Evolutionary conservation across 1,284 basidiomycete genomes (phyloP), one percentile per base, ranked within the genome.

Genomic region (Rhodotorula mucilaginosa): DNA sequence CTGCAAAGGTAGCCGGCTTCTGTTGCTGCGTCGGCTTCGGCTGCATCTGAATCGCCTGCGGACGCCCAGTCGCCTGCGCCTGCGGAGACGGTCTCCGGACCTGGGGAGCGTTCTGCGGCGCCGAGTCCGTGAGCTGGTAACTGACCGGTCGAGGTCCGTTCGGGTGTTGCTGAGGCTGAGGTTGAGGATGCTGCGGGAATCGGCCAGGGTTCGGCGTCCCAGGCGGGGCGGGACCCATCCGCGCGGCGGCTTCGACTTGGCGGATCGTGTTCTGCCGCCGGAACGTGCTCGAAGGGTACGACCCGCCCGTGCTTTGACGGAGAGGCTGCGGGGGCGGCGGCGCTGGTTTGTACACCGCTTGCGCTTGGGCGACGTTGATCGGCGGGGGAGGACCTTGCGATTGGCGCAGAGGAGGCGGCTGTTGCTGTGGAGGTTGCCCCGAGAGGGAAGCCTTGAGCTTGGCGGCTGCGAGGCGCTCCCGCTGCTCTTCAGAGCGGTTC

Each of bases 1-100:
- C 93, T 49, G 89, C 90, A 81, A 96, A 97, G 58, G 92, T 95
- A 78, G 65, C 65, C 52, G 72, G 74, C 62, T 73, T 74, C 21
- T 60, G 48, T 16, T 62, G 61, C 61, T 31, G 31, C 47, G 56
- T n/a, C 21, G 61, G 61, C 31, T 56, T 47, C 18, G 23, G 31
- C 57, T 61, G 34, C 5, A 72, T 64, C 8, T 52, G 65, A 47
- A 58, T 61, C 60, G 52, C 64, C 34, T 61, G 61, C 64, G 68
- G 51, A 34, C 64, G 26, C 31, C 16, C 10, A 10, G 13, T 19
- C n/a, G n/a, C 61, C 49, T 69, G 62, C n/a, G n/a, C 61, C 49
- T 69, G 62, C 46, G 23, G 58, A 5, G 58, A 39, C 23, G 58
- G 65, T 58, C 31, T 44, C 46, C 52, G 66, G 13, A 26, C 54